Base-by-base conservation (phyloP, 2,329 filamentous ascomycete genomes). In the Hymenoscyphus occultus region DNA sequence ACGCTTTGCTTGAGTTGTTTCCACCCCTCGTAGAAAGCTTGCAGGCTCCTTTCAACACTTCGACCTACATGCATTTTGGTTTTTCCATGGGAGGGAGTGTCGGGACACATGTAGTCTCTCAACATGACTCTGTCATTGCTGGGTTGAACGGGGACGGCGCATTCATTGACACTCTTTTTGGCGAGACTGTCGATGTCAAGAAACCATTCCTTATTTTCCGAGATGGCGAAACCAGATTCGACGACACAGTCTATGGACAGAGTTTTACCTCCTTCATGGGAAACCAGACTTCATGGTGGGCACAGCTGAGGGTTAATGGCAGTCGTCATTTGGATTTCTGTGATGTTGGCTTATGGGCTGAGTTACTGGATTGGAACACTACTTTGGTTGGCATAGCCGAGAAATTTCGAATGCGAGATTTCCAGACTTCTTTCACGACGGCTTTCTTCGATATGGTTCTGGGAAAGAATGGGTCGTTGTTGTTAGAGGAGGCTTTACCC, bases 121-220 rank as follows among this genome's bases (percentile, higher is more conserved):
- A 10, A 22, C 45, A 51, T 19, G n/a, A 51, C 45, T 51, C 45
- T 16, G 19, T 51, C 2, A 51, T 51, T 19, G 45, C 45, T 10
- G 45, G 45, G 10, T 19, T 51, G 7, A 51, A 51, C 7, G n/a
- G 6, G 6, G 45, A 22, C 19, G 45, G 45, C 10, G n/a, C 45
- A 51, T 51, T 51, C n/a, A 22, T 51, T 16, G 45, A 51, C 45
- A 51, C 45, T 22, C 45, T 51, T 19, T 51, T 51, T 10, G 45
- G 45, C n/a, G 45, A 51, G n/a, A 51, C 45, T 12, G 45, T 51
- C 7, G n/a, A 51, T 51, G 45, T 51, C 45, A 54, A 54, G 48
- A 54, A 28, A 54, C 48, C 48, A 13, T 54, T 51, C 19, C 7
- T 51, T 0, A 19, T 51, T 22, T 51, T 51, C 14, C 45, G 45